Base-by-base conservation (phyloP, 441 rosid species). In the Hypseocharis bilobata region DNA sequence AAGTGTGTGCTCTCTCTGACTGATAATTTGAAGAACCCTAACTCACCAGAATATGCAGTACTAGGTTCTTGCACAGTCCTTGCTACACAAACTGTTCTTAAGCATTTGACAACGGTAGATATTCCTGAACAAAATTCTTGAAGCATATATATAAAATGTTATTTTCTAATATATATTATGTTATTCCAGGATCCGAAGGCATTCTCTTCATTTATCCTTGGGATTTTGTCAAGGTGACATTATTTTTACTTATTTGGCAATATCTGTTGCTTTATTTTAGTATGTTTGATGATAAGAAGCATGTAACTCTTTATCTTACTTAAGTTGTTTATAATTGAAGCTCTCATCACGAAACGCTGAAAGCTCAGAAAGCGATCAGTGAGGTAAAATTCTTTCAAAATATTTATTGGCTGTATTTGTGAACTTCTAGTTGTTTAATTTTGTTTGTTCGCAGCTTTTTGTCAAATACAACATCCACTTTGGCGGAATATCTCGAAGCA, bases 391-490 rank as follows among this genome's bases (percentile, higher is more conserved):
- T 77, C 72, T 47, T 42, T 47, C 61, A 40, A 67, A 44, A 27
- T 55, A 51, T 73, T 22, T 28, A 52, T 36, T 47, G 27, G 49
- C 45, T 66, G 26, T 38, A 28, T 40, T 42, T 78, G 36, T 6
- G 55, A 67, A 42, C 72, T 75, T 68, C 51, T 56, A 49, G 34
- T 62, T 28, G 57, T 68, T 63, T 76, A 72, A 74, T 69, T 47
- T 45, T 66, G 64, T 19, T 52, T 30, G 17, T 34, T 25, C 65
- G 71, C 97, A 95, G 99, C 93, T 95, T 72, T 95, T 95, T 84
- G 98, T 95, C 83, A 89, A 89, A 80, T 95, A 86, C 88, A 95
- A 95, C 82, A 91, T 89, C 75, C 83, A 88, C 85, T 95, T 91
- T 59, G 83, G 87, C 66, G 99, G 98, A 73, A 85, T 95, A 59